phyloP scores from a whole-genome alignment of 2,329 filamentous ascomycete species.

The Sphaerostilbella broomeana region DNA sequence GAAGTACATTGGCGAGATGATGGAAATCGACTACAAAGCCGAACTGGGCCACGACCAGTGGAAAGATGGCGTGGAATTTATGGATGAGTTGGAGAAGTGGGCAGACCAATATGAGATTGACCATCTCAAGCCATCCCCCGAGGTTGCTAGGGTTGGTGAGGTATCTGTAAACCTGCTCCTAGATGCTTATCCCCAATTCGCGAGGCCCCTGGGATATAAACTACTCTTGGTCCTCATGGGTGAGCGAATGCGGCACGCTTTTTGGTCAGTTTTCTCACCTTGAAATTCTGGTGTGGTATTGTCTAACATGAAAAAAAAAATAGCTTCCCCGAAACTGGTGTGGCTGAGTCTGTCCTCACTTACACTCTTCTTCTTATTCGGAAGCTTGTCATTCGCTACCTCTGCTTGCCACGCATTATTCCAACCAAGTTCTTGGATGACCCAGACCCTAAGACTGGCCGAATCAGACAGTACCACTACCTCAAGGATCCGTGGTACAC shows the following conservation, averaged over 20 bases:
- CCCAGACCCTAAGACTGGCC: slow-evolving; percentile 46
- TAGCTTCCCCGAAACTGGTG: slow-evolving; percentile 39
- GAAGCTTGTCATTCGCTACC: slow-evolving; percentile 48
- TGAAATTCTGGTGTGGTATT: too few species aligned
- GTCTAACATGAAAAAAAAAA: neutral
- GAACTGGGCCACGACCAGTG: slow-evolving; percentile 33
- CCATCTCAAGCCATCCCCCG: slow-evolving; percentile 47
- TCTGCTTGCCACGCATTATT: slow-evolving; percentile 52
- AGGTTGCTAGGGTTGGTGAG: slow-evolving; percentile 47
- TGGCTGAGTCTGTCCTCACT: slow-evolving; percentile 33
- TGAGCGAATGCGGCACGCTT: slow-evolving; percentile 55
- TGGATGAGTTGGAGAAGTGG: slow-evolving; percentile 42
- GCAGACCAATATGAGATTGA: slow-evolving; percentile 51
- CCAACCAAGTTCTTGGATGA: slow-evolving; percentile 35
- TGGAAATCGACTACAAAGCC: slow-evolving; percentile 52
- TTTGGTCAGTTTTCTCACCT: too few species aligned
- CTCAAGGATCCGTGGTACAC: slow-evolving; percentile 61
- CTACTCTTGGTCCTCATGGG: slow-evolving; percentile 56
- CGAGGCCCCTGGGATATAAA: slow-evolving; percentile 42
- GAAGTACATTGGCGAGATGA: slow-evolving; percentile 64
- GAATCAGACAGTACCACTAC: slow-evolving; percentile 44
- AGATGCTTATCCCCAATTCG: slow-evolving; percentile 42
- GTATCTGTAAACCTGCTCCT: slow-evolving; percentile 56
- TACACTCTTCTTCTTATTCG: slow-evolving; percentile 45
- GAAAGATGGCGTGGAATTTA: slow-evolving; percentile 46